phyloP scores from a whole-genome alignment of 768 basidiomycete genomes.

The Podaxis sp. region DNA sequence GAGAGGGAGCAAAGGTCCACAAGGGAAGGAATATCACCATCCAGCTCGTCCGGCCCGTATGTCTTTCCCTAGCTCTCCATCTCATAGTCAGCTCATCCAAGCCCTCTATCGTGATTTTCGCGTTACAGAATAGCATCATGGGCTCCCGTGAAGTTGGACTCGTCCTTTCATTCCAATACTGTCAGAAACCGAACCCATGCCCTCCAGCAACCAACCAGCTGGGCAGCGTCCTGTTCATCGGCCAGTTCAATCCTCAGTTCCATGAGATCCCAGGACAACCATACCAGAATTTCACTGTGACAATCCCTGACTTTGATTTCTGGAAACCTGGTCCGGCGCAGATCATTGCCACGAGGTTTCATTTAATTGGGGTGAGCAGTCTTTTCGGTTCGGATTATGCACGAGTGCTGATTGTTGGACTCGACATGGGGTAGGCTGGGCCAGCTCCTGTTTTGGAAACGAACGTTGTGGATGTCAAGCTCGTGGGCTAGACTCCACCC shows the following conservation, averaged over 20 bases:
- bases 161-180: slow-evolving; percentile 30
- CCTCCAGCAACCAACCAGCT: slow-evolving; percentile 24
- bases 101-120: slow-evolving; percentile 18
- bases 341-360: slow-evolving; percentile 18
- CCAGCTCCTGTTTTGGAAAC: slow-evolving; percentile 28
- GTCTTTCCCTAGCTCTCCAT: slow-evolving; percentile 22
- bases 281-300: slow-evolving; percentile 43
- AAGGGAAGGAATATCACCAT: slow-evolving; percentile 41
- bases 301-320: slow-evolving; percentile 1
- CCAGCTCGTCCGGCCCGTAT: slow-evolving; percentile 48
- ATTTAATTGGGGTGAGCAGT: slow-evolving; percentile 31
- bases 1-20: slow-evolving; percentile 29
- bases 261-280: slow-evolving; percentile 32
- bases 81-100: background rate
- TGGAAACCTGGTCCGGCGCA: background rate
- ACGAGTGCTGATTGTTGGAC: background rate
- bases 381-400: background rate
- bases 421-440: slow-evolving; percentile 23
- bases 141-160: slow-evolving; percentile 28
- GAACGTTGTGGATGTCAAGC: slow-evolving; percentile 20
- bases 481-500: background rate
- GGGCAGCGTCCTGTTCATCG: slow-evolving; percentile 40
- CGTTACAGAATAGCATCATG: slow-evolving; percentile 21
- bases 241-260: slow-evolving; percentile 34
- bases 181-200: slow-evolving; percentile 22